These are phyloP conservation scores for Botrytis aclada DNA, from an alignment of 2,329 filamentous ascomycete genomes.

Conservation along the genomic window DNA sequence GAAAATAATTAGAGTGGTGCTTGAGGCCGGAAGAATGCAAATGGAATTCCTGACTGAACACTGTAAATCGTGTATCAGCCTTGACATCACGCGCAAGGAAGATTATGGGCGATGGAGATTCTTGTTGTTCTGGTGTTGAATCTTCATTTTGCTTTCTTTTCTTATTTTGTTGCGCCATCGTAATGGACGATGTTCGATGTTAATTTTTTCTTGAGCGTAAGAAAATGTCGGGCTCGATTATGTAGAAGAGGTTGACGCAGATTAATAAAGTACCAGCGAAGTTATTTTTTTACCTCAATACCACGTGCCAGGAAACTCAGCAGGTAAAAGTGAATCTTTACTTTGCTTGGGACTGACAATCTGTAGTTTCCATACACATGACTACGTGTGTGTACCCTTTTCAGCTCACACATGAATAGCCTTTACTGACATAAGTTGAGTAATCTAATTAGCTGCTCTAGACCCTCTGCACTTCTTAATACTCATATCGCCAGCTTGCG, in stretches of 20 bases:
- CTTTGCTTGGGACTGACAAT: not conserved
- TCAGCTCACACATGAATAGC: too few species aligned
- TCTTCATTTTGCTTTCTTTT: not conserved
- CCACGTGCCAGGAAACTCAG: too few species aligned
- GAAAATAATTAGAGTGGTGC: not conserved
- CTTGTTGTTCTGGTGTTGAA: not conserved
- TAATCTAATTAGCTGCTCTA: too few species aligned
- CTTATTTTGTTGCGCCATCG: not conserved
- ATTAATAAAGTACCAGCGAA: not conserved
- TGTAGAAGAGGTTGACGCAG: not conserved
- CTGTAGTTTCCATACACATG: not conserved
- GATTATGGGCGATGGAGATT: not conserved
- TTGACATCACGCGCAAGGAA: not conserved
- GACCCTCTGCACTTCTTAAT: too few species aligned
- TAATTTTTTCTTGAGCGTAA: not conserved
- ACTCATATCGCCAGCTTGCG: not conserved
- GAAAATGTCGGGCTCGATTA: not conserved
- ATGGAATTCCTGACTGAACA: not conserved
- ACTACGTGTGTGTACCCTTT: too few species aligned
- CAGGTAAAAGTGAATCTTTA: not conserved
- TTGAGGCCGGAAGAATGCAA: not conserved
- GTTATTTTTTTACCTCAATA: too few species aligned
- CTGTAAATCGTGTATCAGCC: not conserved
- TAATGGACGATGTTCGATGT: not conserved
- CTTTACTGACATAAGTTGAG: too few species aligned